Evolutionary conservation across 2,329 filamentous ascomycete genomes (phyloP).

Genomic region (Fusarium clavum): DNA sequence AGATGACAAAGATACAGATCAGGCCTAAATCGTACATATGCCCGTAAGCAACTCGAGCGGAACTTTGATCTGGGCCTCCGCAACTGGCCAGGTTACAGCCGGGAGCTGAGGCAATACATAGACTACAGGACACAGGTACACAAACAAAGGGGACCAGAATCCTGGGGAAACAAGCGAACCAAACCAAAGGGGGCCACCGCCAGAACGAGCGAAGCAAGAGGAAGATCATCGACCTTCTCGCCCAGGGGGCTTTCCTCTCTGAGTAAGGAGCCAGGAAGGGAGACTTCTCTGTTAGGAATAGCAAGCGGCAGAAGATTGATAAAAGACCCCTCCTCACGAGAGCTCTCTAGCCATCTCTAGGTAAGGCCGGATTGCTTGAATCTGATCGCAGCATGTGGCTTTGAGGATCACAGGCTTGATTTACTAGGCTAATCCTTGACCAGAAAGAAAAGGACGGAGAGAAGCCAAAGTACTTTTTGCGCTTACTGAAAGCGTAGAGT

Average conservation of each 20-base stretch:
- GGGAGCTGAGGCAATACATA: slow-evolving; percentile 25
- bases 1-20: slow-evolving; percentile 19
- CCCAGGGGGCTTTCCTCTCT: slow-evolving; percentile 30
- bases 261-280: slow-evolving; percentile 19
- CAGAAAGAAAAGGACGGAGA: neutral
- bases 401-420: slow-evolving; percentile 43
- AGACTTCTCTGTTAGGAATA: slow-evolving; percentile 40
- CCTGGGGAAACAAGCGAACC: slow-evolving; percentile 27
- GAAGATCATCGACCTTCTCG: slow-evolving; percentile 35
- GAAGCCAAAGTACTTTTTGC: slow-evolving; percentile 17
- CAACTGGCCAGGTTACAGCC: slow-evolving; percentile 28
- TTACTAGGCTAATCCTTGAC: slow-evolving; percentile 41
- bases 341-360: slow-evolving; percentile 36
- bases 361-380: slow-evolving; percentile 38
- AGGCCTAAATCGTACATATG: slow-evolving; percentile 19
- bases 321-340: slow-evolving; percentile 30
- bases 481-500: slow-evolving; percentile 10
- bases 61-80: slow-evolving; percentile 11
- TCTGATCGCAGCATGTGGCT: slow-evolving; percentile 47
- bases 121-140: neutral
- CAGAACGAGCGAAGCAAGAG: slow-evolving; percentile 36
- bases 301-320: slow-evolving; percentile 41
- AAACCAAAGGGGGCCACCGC: slow-evolving; percentile 22
- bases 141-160: slow-evolving; percentile 12
- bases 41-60: slow-evolving; percentile 10